Percentiles rank a stretch among this genome's conserved stretches.
Evolutionary conservation across 768 basidiomycete species (phyloP).

Genomic region (Symmetrospora coprosmae): DNA sequence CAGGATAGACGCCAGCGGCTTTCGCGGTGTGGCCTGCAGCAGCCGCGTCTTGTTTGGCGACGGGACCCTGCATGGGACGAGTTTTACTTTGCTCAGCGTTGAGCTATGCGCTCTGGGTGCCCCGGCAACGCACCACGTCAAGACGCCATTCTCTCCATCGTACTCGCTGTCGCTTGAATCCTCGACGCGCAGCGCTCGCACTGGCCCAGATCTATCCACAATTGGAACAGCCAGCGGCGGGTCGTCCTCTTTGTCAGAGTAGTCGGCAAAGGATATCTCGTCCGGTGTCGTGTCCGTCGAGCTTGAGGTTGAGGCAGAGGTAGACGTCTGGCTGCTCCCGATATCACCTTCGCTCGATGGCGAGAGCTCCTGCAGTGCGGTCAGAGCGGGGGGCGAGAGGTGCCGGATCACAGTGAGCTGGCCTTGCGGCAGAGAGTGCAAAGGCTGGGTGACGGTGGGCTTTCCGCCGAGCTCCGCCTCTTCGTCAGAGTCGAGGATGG

Average conservation of each 20-base stretch:
- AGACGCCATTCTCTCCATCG: not conserved
- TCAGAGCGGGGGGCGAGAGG: too few relatives aligned
- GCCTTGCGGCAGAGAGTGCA: too few relatives aligned
- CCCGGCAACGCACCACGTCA: not conserved
- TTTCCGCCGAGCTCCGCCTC: too few relatives aligned
- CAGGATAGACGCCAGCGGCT: not conserved
- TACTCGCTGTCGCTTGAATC: slow-evolving; percentile 16
- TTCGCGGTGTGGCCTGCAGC: not conserved
- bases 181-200: not conserved
- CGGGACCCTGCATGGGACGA: not conserved
- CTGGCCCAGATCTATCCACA: too few relatives aligned
- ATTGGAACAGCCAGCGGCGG: not conserved
- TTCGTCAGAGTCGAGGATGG: not conserved
- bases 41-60: not conserved
- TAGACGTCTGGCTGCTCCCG: too few relatives aligned
- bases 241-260: not conserved
- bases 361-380: too few relatives aligned
- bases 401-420: too few relatives aligned
- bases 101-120: too few relatives aligned
- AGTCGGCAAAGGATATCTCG: slow-evolving; percentile 7
- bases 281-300: not conserved
- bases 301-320: not conserved
- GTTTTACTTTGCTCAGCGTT: too few relatives aligned
- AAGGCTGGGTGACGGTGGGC: too few relatives aligned
- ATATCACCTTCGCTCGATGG: too few relatives aligned